Percentiles rank a stretch among this genome's conserved stretches.
Conservation (phyloP, 148 eudicot species). For the Chenopodium quinoa region DNA sequence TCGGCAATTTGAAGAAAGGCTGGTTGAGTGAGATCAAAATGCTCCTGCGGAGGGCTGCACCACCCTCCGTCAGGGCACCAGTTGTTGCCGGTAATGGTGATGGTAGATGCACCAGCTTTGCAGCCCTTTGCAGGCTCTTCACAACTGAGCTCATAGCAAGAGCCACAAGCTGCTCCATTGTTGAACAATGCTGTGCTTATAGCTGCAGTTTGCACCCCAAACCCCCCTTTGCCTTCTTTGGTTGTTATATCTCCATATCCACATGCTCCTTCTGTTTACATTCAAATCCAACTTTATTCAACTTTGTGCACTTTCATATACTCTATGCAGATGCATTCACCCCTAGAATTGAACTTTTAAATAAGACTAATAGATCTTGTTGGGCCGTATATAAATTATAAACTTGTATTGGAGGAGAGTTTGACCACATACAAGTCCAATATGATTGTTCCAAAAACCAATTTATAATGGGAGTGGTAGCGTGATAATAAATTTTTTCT, state of each 20-base stretch:
- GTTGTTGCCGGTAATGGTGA: slow-evolving; percentile 69
- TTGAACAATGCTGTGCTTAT: slow-evolving; percentile 58
- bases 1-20: slow-evolving; percentile 54
- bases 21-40: slow-evolving; percentile 70
- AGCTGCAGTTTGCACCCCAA: slow-evolving; percentile 51
- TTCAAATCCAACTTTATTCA: neutral
- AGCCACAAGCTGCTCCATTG: slow-evolving; percentile 62
- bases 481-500: no score
- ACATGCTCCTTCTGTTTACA: slow-evolving; percentile 61
- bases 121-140: slow-evolving; percentile 43
- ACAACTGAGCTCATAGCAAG: slow-evolving; percentile 63
- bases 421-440: no score
- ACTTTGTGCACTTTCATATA: neutral
- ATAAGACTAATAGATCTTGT: no score
- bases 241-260: slow-evolving; percentile 46
- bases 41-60: slow-evolving; percentile 64
- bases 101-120: slow-evolving; percentile 32
- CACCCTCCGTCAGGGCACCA: slow-evolving; percentile 68
- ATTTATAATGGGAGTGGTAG: no score
- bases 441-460: no score
- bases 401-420: no score
- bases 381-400: no score
- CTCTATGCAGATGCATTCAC: no score
- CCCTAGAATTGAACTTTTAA: no score
- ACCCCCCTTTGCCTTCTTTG: slow-evolving; percentile 37